Conservation (phyloP, 176 grass and related monocot species). For the Carex parvula region DNA sequence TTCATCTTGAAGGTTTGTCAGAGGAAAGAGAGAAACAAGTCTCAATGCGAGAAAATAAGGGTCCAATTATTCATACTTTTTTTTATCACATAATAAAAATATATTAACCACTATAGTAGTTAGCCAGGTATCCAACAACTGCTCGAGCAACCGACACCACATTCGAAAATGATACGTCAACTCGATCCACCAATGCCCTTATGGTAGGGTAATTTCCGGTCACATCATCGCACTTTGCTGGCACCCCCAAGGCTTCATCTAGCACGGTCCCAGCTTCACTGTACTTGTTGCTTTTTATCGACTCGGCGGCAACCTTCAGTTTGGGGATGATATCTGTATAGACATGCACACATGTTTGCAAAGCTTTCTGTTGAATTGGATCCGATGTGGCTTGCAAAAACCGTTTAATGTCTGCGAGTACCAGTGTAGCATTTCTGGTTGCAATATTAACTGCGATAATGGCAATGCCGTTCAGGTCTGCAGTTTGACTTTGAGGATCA, state of each 20-base stretch:
- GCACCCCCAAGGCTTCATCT: neutral
- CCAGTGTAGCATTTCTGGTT: neutral
- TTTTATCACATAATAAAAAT: neutral
- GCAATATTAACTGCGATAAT: neutral
- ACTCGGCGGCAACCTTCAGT: neutral
- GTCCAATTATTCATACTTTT: neutral
- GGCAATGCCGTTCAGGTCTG: neutral
- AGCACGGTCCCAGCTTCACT: neutral
- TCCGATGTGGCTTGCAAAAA: neutral
- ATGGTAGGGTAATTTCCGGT: neutral
- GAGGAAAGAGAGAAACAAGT: neutral
- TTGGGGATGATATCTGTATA: slow-evolving; percentile 4
- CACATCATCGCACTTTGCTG: neutral
- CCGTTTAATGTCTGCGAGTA: neutral
- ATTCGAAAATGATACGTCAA: neutral
- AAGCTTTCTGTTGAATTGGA: neutral
- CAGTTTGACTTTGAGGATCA: neutral
- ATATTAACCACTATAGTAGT: neutral
- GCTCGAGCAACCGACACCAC: neutral
- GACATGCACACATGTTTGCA: neutral
- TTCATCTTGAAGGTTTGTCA: neutral
- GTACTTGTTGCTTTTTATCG: neutral
- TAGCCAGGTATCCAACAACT: neutral
- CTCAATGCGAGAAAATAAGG: neutral
- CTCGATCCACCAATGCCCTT: neutral